These are phyloP conservation scores for Gryganskiella cystojenkinii DNA, from an alignment of 192 early-diverging fungal genomes.

Conservation along the genomic window DNA sequence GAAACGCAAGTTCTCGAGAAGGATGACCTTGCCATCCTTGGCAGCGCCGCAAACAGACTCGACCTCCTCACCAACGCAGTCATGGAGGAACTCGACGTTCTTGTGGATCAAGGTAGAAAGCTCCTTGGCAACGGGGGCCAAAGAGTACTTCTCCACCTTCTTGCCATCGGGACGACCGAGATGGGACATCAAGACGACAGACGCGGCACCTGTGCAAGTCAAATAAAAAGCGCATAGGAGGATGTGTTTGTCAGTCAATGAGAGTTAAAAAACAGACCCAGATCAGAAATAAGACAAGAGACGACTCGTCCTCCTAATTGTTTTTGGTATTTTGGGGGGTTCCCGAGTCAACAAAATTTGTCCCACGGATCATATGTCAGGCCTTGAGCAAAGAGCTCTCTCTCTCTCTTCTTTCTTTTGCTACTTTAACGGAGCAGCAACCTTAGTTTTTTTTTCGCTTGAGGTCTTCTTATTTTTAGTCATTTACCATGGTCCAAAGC, in stretches of 20 bases:
- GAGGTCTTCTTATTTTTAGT: too few species aligned
- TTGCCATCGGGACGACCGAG: conserved; percentile 97
- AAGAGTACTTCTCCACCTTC: conserved; percentile 86
- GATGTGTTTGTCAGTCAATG: neutral
- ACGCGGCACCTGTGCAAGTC: conserved; percentile 71
- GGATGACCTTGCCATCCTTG: conserved; percentile 80
- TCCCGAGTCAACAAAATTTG: neutral
- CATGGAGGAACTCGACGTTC: conserved; percentile 89
- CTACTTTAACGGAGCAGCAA: neutral
- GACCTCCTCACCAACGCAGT: conserved; percentile 93
- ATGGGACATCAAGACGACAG: conserved; percentile 97
- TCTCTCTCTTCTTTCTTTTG: neutral
- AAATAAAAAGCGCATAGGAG: neutral
- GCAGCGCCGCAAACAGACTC: conserved; percentile 81
- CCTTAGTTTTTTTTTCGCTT: neutral
- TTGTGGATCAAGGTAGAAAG: conserved; percentile 79
- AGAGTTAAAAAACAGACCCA: neutral
- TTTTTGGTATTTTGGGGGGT: neutral
- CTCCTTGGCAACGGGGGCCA: conserved; percentile 91
- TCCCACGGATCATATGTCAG: conserved; percentile 18
- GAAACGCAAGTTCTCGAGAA: conserved; percentile 98
- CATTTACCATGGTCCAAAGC: conserved; percentile 83
- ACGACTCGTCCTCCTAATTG: too few species aligned
- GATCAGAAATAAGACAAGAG: too few species aligned
- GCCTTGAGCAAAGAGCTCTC: neutral